Percentiles rank a stretch among this genome's conserved stretches.
These are phyloP conservation scores for Thymus quinquecostatus DNA, from an alignment of 257 asterid species.

Conservation along the genomic window DNA sequence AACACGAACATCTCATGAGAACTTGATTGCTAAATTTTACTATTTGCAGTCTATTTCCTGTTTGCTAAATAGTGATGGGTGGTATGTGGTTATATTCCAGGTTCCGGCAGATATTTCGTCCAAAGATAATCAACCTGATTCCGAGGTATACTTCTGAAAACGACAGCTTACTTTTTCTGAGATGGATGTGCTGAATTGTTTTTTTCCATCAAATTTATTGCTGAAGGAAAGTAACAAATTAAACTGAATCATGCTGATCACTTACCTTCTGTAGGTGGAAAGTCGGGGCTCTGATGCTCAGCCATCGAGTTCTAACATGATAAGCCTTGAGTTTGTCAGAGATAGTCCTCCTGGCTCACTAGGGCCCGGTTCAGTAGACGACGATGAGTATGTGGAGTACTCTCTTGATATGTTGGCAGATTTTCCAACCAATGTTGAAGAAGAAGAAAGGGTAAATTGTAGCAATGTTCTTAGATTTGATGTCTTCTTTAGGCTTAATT, in stretches of 20 bases:
- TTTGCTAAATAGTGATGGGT: constrained; percentile 17
- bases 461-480: neutral
- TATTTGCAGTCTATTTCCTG: neutral
- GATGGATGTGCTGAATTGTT: neutral
- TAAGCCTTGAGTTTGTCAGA: constrained; percentile 71
- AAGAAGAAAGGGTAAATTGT: constrained; percentile 78
- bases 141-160: constrained; percentile 50
- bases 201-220: neutral
- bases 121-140: constrained; percentile 52
- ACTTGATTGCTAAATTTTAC: neutral
- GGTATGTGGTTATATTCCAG: constrained; percentile 43
- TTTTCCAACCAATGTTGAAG: constrained; percentile 82
- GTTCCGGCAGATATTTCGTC: constrained; percentile 81
- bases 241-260: constrained; percentile 14
- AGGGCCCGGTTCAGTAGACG: constrained; percentile 63
- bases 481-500: neutral
- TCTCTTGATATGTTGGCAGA: constrained; percentile 66
- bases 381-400: constrained; percentile 82
- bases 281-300: constrained; percentile 50
- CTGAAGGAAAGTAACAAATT: neutral
- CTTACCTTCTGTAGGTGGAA: constrained; percentile 57
- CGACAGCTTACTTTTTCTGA: constrained; percentile 2
- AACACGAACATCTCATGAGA: neutral
- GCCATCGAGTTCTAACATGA: constrained; percentile 77
- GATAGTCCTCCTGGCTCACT: constrained; percentile 53